Conservation (phyloP, 148 eudicot species). For the Cornus suecica region DNA sequence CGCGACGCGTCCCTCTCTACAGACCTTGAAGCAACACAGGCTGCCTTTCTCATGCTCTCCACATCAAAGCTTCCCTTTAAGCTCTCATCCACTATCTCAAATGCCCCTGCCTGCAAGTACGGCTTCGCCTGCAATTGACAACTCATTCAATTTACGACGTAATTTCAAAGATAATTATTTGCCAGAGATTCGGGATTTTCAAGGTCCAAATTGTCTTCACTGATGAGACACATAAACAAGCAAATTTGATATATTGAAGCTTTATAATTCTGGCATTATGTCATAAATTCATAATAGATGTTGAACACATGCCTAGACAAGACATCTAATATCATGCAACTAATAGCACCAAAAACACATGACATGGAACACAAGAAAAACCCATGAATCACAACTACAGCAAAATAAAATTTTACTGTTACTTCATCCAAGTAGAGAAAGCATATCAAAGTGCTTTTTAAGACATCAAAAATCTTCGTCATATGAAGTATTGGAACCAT, state of each 20-base stretch:
- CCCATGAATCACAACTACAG: not conserved
- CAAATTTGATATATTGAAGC: not conserved
- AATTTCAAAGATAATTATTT: not conserved
- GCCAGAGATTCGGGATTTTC: not conserved
- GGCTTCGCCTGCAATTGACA: slow-evolving; percentile 64
- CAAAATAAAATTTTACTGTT: not conserved
- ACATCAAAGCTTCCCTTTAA: slow-evolving; percentile 51
- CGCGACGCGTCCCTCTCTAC: slow-evolving; percentile 71
- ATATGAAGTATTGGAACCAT: not conserved
- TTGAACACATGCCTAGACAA: not conserved
- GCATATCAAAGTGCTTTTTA: not conserved
- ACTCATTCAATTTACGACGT: not conserved
- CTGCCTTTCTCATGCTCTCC: slow-evolving; percentile 72
- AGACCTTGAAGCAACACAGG: slow-evolving; percentile 60
- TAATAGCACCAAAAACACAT: not conserved
- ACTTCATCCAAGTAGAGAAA: not conserved
- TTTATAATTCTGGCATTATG: not conserved
- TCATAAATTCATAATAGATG: not conserved
- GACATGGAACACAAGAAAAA: not conserved
- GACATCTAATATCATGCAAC: not conserved
- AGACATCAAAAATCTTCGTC: not conserved
- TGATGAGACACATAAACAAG: not conserved
- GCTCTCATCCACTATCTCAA: slow-evolving; percentile 73
- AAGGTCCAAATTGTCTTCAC: not conserved
- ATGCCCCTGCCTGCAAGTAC: slow-evolving; percentile 74